A percentile compares a stretch with the other conserved stretches of the same genome.
These are phyloP conservation scores for Bruguiera parviflora DNA, from an alignment of 345 rosid species.

Conservation along the genomic window DNA sequence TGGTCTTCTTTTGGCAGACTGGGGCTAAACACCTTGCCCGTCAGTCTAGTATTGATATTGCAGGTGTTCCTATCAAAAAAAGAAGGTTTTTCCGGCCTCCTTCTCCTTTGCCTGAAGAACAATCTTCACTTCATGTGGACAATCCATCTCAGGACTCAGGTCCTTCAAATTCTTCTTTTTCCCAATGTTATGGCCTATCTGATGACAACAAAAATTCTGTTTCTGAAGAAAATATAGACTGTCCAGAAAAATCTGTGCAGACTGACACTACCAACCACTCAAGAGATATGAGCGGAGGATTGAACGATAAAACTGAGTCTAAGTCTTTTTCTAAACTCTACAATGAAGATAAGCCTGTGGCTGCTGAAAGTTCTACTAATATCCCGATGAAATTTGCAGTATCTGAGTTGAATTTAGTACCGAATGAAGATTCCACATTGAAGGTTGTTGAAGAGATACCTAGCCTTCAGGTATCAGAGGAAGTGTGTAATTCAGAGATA, in stretches of 20 bases:
- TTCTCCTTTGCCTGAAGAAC: constrained; percentile 41
- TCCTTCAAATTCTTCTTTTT: constrained; percentile 26
- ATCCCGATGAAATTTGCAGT: constrained; percentile 13
- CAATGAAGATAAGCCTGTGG: constrained; percentile 22
- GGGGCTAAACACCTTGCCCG: constrained; percentile 40
- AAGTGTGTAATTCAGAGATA: constrained; percentile 22
- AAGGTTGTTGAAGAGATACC: constrained; percentile 19
- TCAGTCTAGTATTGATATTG: constrained; percentile 49
- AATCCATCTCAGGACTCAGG: constrained; percentile 27
- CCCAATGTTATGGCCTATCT: constrained; percentile 28
- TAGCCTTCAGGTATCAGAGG: constrained; percentile 24
- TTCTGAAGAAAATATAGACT: constrained; percentile 9
- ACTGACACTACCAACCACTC: constrained; percentile 2
- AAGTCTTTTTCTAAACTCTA: constrained; percentile 27
- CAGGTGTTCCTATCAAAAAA: constrained; percentile 82
- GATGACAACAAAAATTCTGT: constrained; percentile 16
- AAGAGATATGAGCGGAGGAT: constrained; percentile 38
- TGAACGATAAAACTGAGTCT: constrained; percentile 16
- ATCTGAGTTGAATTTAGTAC: constrained; percentile 32
- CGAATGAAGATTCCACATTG: constrained; percentile 20
- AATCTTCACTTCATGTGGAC: constrained; percentile 11
- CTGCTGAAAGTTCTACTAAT: constrained; percentile 20
- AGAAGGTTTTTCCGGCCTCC: constrained; percentile 52
- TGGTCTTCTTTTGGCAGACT: constrained; percentile 44
- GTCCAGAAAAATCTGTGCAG: constrained; percentile 9